A percentile compares a stretch with the other conserved stretches of the same genome.
These are phyloP conservation scores for Botryotinia calthae DNA, from an alignment of 2,329 filamentous ascomycete genomes.

Conservation along the genomic window DNA sequence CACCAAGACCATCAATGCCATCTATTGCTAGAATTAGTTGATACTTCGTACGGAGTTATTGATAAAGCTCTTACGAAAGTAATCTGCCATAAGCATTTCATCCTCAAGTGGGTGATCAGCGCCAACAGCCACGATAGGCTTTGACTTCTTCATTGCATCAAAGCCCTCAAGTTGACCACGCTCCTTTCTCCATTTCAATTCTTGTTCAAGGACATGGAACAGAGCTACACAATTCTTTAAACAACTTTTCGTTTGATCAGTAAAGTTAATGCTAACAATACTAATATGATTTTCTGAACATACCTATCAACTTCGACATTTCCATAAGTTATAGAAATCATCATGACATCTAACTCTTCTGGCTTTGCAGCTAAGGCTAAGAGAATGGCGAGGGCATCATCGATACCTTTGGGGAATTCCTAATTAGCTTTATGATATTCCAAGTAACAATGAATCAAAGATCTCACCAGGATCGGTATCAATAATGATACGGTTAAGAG, in stretches of 20 bases:
- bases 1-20: slow-evolving; percentile 72
- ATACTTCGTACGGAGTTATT: not conserved
- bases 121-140: slow-evolving; percentile 83
- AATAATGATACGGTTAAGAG: slow-evolving; percentile 80
- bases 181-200: slow-evolving; percentile 76
- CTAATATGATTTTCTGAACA: slow-evolving; percentile 25
- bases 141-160: slow-evolving; percentile 66
- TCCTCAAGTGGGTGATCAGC: slow-evolving; percentile 83
- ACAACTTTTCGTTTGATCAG: slow-evolving; percentile 54
- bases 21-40: slow-evolving; percentile 48
- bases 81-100: slow-evolving; percentile 74
- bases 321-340: slow-evolving; percentile 89
- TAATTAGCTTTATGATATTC: slow-evolving; percentile 14
- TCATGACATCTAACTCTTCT: slow-evolving; percentile 79
- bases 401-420: slow-evolving; percentile 58
- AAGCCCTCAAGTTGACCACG: slow-evolving; percentile 69
- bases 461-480: slow-evolving; percentile 82
- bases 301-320: slow-evolving; percentile 86
- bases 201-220: slow-evolving; percentile 89
- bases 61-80: slow-evolving; percentile 68
- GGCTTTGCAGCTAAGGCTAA: slow-evolving; percentile 77
- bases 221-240: slow-evolving; percentile 84
- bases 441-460: not conserved
- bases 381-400: slow-evolving; percentile 86
- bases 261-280: not conserved